A percentile compares a stretch with the other conserved stretches of the same genome.
Evolutionary conservation across 768 basidiomycete genomes (phyloP).

Genomic region (Amanita polypyramis): DNA sequence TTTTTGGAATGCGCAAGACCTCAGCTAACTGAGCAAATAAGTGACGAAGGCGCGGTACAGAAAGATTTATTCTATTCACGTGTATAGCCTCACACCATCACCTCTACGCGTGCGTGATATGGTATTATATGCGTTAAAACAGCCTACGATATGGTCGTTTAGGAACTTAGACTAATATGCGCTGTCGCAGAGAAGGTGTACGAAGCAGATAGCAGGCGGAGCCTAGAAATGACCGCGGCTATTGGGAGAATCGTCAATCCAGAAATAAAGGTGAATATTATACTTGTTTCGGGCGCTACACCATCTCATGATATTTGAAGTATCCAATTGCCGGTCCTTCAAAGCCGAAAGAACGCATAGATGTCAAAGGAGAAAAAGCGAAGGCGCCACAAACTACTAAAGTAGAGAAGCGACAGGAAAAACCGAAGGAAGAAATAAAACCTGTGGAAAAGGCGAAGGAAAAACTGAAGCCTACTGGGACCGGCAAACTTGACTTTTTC

Average conservation of each 20-base stretch:
- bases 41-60: conserved; percentile 44
- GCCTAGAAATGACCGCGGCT: conserved; percentile 24
- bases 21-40: conserved; percentile 16
- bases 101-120: conserved; percentile 40
- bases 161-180: conserved; percentile 40
- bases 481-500: conserved; percentile 55
- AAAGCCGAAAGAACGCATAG: conserved; percentile 17
- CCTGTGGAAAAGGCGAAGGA: conserved; percentile 14
- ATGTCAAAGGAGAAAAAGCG: conserved; percentile 6
- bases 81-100: conserved; percentile 67
- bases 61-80: conserved; percentile 42
- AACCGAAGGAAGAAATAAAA: conserved; percentile 16
- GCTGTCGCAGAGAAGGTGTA: conserved; percentile 28
- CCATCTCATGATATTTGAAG: not conserved
- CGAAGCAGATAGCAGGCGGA: conserved; percentile 30
- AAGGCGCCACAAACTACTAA: conserved; percentile 10
- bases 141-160: not conserved
- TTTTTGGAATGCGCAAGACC: not conserved
- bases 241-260: conserved; percentile 37
- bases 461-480: conserved; percentile 28
- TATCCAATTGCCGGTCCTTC: conserved; percentile 30
- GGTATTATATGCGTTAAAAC: conserved; percentile 6
- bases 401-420: conserved; percentile 9
- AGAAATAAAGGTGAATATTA: conserved; percentile 8
- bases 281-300: conserved; percentile 8